Evolutionary conservation across 768 basidiomycete genomes (phyloP), one percentile per base, ranked within the genome.

Genomic region (Xerocomellus amylosporus): DNA sequence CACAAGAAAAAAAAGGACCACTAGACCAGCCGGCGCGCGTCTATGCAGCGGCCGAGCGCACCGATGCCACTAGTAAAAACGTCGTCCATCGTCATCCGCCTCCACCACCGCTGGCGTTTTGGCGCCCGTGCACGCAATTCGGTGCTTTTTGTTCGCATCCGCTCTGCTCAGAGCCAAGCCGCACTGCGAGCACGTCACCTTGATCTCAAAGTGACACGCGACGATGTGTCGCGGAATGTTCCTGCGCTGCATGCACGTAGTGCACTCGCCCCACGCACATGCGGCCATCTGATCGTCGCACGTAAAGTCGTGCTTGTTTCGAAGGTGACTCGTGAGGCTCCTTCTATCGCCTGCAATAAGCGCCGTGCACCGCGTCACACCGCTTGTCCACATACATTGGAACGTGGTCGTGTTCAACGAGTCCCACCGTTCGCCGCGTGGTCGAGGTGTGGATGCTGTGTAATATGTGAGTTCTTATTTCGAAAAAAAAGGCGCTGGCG

Each of bases 191-290:
- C 67, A 69, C 17, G 24, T 3, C 41, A 62, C 57, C 39, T 61
- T 70, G 44, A 69, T 46, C 53, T 44, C 68, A 6, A 69, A 17
- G 14, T 69, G 67, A 37, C 53, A 59, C 0, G 65, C 33, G 13
- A 70, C 42, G 13, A 69, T 64, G 28, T 69, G 67, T 1, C 67
- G 54, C 4, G 67, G 55, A 12, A 70, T 46, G 15, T 66, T 69
- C 20, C 68, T 42, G 24, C 66, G 61, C 44, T 70, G 67, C 55
- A 69, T 60, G 5, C 2, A 1, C 12, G 28, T 2, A 10, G 12
- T 28, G 46, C 67, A 69, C 0, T 28, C 49, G 6, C 33, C 40
- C 67, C 67, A 69, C 8, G 47, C 46, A 26, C 67, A 70, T 0
- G 1, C 36, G 33, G 56, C 43, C 38, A 1, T 30, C n/a, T 45